A percentile compares a stretch with the other conserved stretches of the same genome.
Evolutionary conservation across 108 stramenopile species (phyloP).

Genomic region (Aurantiochytrium sp.): DNA sequence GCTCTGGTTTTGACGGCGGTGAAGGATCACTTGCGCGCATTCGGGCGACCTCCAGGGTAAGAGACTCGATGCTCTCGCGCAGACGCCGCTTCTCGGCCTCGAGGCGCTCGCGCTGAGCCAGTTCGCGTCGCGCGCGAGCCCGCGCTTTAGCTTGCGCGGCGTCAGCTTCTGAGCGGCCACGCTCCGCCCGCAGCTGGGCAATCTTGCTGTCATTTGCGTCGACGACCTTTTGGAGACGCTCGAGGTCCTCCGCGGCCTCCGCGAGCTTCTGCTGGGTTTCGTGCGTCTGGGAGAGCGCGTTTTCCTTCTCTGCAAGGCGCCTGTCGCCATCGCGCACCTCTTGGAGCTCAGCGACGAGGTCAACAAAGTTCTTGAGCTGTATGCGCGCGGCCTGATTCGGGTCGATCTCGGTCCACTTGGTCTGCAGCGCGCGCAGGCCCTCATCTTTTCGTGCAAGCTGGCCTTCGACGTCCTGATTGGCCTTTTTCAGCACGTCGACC

Average conservation of each 20-base stretch:
- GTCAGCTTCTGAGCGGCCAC: neutral
- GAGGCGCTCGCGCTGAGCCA: neutral
- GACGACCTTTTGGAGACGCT: neutral
- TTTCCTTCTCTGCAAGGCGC: neutral
- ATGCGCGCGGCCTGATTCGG: neutral
- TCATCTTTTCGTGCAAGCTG: neutral
- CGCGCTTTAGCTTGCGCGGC: neutral
- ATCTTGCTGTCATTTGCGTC: neutral
- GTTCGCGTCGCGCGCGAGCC: neutral
- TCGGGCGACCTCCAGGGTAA: neutral
- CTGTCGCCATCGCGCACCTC: neutral
- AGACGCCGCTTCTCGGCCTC: neutral
- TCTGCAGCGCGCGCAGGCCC: neutral
- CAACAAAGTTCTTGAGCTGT: neutral
- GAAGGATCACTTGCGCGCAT: no score
- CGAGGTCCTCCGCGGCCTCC: neutral
- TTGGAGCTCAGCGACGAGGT: neutral
- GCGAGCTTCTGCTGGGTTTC: neutral
- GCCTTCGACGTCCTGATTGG: neutral
- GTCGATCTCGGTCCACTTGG: neutral
- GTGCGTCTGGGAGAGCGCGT: neutral
- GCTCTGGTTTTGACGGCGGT: no score
- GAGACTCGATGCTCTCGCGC: neutral
- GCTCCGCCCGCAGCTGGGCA: neutral
- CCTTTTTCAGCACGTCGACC: neutral